Base-by-base conservation (phyloP, 2,329 filamentous ascomycete genomes). In the Trichoderma gracile region DNA sequence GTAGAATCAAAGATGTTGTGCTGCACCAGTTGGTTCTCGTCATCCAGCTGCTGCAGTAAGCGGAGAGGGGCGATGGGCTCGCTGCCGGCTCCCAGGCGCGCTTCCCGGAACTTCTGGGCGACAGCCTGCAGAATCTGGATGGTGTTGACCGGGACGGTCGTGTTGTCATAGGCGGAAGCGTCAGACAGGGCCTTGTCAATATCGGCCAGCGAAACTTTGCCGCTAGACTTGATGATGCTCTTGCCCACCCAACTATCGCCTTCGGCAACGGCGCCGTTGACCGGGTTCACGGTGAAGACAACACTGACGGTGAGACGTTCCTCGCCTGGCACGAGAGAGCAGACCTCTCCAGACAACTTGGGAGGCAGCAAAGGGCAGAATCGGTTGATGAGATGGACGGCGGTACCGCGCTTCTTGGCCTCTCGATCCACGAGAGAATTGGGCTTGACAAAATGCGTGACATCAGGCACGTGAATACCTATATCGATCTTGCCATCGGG, bases 11-110 rank as follows among this genome's bases (percentile, higher is more conserved):
- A 99, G 68, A 99, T 91, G 79, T 98, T 99, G 75, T 92, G 87
- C 79, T 97, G 93, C 46, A 98, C 93, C 2, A 94, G 95, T 60
- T 97, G 92, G 76, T 98, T 98, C 82, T 99, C 95, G 71, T 99
- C 95, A 71, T 99, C 95, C 46, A 98, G 84, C 78, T 97, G 93
- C 78, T 97, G 93, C 67, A 98, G 82, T 53, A 99, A 84, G 64
- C 95, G 90, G 59, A 99, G 86, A 46, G 94, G 89, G 40, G 93
- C 90, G 71, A 97, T 91, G 14, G 90, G 87, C 68, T 90, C 87
- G 49, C 87, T 87, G 42, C 90, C 89, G 59, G 93, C 89, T 64
- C 90, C 91, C 65, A 97, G 90, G 66, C 95, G 90, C 56, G 87
- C 83, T 78, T 97, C 92, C 49, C 93, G 90, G 84, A 98, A 96